Conservation (phyloP, 1,284 basidiomycete species). For the Puccinia coronata region DNA sequence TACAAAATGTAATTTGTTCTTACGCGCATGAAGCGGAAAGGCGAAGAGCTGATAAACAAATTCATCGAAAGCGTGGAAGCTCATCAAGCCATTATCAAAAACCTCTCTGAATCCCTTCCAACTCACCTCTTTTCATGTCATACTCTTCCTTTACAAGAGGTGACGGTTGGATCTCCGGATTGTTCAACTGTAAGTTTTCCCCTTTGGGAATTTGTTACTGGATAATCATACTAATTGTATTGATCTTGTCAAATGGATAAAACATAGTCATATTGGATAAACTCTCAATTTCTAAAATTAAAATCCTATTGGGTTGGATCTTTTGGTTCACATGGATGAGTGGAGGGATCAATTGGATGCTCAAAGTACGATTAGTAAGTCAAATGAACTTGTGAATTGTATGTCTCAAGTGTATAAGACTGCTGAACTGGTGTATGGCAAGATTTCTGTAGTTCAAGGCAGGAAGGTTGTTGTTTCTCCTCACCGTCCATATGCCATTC, state of each 20-base stretch:
- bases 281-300: not conserved
- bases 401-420: not conserved
- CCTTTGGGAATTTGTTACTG: not conserved
- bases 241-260: not conserved
- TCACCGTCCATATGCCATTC: not conserved
- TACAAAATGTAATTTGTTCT: too few relatives aligned
- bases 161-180: not conserved
- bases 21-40: slow-evolving; percentile 10
- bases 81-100: slow-evolving; percentile 25
- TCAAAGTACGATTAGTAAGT: slow-evolving; percentile 2
- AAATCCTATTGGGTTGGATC: slow-evolving; percentile 2
- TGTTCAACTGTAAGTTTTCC: not conserved
- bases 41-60: slow-evolving; percentile 16
- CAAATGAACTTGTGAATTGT: not conserved
- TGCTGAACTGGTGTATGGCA: not conserved
- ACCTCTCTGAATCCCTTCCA: slow-evolving; percentile 16
- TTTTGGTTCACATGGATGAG: slow-evolving; percentile 20
- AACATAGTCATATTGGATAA: not conserved
- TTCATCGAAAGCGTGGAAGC: slow-evolving; percentile 7
- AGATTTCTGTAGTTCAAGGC: not conserved
- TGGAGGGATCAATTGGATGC: slow-evolving; percentile 32
- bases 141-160: slow-evolving; percentile 7
- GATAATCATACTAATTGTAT: not conserved
- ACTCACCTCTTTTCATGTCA: slow-evolving; percentile 17
- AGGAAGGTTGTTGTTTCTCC: not conserved